Conservation (phyloP, 2,329 filamentous ascomycete species). For the Leptographium galeiforme region DNA sequence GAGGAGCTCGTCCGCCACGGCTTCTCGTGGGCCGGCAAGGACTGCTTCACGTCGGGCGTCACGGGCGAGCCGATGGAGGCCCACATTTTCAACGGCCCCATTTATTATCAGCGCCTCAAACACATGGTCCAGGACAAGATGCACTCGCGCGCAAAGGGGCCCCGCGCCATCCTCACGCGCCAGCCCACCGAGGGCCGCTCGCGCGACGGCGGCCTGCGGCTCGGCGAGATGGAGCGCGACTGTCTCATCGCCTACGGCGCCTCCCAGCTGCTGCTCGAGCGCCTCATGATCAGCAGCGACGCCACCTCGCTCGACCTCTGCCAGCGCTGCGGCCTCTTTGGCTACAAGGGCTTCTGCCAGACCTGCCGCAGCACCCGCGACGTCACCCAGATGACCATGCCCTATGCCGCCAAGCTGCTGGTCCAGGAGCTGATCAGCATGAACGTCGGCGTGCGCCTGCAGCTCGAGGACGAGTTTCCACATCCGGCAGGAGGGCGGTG, state of each 20-base stretch:
- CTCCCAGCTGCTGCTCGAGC: constrained; percentile 78
- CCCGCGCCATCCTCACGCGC: constrained; percentile 79
- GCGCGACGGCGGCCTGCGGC: constrained; percentile 75
- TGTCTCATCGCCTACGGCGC: constrained; percentile 96
- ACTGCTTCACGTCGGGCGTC: constrained; percentile 89
- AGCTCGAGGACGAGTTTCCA: constrained; percentile 89
- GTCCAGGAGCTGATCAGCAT: constrained; percentile 95
- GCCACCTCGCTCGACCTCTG: constrained; percentile 87
- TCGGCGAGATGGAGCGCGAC: constrained; percentile 98
- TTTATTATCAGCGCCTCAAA: constrained; percentile 99
- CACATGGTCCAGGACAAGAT: constrained; percentile 99
- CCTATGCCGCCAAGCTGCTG: constrained; percentile 90
- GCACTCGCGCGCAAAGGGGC: constrained; percentile 87
- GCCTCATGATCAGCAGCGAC: constrained; percentile 89
- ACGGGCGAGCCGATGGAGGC: constrained; percentile 88
- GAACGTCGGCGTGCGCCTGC: constrained; percentile 91
- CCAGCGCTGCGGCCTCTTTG: constrained; percentile 87
- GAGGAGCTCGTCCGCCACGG: constrained; percentile 72
- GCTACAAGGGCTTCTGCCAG: constrained; percentile 89
- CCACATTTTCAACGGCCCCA: constrained; percentile 96
- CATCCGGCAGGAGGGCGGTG: constrained; percentile 25
- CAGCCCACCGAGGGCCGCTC: constrained; percentile 95
- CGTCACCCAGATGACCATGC: constrained; percentile 89
- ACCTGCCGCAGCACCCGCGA: constrained; percentile 75
- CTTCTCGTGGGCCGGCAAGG: constrained; percentile 94